These are phyloP conservation scores for Gomphus sp. DNA, from an alignment of 1,284 basidiomycete genomes.

Conservation along the genomic window DNA sequence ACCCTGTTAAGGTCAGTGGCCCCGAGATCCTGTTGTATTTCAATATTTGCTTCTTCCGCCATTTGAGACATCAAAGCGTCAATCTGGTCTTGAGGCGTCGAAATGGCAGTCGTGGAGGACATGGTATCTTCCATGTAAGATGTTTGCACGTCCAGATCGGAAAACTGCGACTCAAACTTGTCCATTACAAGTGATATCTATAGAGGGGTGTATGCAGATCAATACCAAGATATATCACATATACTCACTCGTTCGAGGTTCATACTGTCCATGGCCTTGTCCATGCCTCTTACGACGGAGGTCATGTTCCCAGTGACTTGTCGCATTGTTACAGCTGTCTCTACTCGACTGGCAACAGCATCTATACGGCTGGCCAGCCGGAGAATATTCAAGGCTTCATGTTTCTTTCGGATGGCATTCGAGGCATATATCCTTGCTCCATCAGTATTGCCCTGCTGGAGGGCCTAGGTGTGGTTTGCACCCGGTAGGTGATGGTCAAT, in stretches of 20 bases:
- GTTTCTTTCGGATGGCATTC: conserved; percentile 98
- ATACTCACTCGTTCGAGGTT: conserved; percentile 84
- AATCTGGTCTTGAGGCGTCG: conserved; percentile 96
- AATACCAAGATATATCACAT: background rate
- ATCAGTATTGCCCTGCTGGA: conserved; percentile 95
- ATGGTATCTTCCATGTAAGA: conserved; percentile 98
- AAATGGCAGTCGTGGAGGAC: conserved; percentile 85
- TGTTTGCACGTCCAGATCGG: conserved; percentile 97
- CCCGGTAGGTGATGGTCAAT: background rate
- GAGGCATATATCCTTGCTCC: conserved; percentile 98
- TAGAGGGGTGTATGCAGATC: background rate
- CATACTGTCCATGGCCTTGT: conserved; percentile 99
- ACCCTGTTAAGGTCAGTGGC: conserved; percentile 51
- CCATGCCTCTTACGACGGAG: conserved; percentile 95
- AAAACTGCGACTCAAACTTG: conserved; percentile 95
- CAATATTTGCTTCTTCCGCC: conserved; percentile 96
- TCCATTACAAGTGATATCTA: conserved; percentile 99
- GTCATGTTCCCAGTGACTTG: conserved; percentile 94
- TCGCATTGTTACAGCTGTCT: conserved; percentile 99
- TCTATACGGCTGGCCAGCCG: conserved; percentile 88
- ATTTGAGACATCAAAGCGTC: conserved; percentile 89
- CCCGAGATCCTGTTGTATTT: conserved; percentile 85
- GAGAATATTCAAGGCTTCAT: conserved; percentile 85
- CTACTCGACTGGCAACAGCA: conserved; percentile 92
- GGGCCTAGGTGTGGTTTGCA: conserved; percentile 52